phyloP scores from a whole-genome alignment of 2,329 filamentous ascomycete species.

The Penicillium griseofulvum region DNA sequence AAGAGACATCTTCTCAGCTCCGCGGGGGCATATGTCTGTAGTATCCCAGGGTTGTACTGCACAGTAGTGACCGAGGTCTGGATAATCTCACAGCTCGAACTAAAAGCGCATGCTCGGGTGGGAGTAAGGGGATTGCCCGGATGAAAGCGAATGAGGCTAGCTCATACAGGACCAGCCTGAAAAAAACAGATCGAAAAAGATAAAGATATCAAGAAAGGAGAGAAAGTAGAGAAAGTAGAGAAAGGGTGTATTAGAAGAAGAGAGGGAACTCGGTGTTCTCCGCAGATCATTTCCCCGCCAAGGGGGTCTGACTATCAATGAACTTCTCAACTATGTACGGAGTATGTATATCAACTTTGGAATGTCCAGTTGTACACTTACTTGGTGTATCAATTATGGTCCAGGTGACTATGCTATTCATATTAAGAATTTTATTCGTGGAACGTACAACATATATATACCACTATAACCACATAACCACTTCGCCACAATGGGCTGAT shows the following conservation, averaged over 20 bases:
- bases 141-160: conserved; percentile 10
- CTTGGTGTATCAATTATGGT: too few relatives aligned
- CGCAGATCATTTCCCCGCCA: conserved; percentile 9
- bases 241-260: not conserved
- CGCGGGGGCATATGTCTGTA: not conserved
- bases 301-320: not conserved
- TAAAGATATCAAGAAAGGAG: not conserved
- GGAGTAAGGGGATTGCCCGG: conserved; percentile 11
- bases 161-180: conserved; percentile 38
- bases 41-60: not conserved
- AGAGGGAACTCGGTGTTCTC: conserved; percentile 16
- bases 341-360: too few relatives aligned
- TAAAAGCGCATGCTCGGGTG: conserved; percentile 13
- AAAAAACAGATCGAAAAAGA: conserved; percentile 1
- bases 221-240: conserved; percentile 8
- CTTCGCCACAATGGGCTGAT: too few relatives aligned
- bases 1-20: conserved; percentile 43
- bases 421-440: too few relatives aligned
- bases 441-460: too few relatives aligned
- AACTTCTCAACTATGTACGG: too few relatives aligned
- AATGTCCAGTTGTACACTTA: too few relatives aligned
- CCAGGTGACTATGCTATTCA: too few relatives aligned
- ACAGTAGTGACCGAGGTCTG: conserved; percentile 5
- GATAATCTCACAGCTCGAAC: conserved; percentile 3
- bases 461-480: too few relatives aligned